Evolutionary conservation across 441 rosid genomes (phyloP).

Genomic region (Adansonia madagascariensis): DNA sequence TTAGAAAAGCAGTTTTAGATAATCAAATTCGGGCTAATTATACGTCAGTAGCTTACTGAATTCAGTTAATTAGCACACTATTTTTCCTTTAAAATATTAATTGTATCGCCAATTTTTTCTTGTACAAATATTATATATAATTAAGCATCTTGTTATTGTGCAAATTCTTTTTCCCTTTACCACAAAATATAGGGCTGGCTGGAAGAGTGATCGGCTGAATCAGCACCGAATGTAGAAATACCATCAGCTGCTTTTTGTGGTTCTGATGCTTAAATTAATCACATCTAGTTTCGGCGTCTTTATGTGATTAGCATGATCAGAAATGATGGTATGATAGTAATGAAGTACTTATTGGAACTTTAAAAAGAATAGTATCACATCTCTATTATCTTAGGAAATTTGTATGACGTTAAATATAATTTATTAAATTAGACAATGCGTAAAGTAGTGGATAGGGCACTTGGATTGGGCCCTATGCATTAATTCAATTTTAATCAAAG

Average conservation of each 20-base stretch:
- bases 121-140: too few species aligned
- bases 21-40: neutral
- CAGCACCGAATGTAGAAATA: neutral
- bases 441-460: conserved; percentile 42
- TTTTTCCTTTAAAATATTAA: neutral
- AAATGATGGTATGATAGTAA: neutral
- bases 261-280: conserved; percentile 11
- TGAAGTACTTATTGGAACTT: neutral
- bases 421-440: neutral
- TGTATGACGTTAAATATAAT: neutral
- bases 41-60: neutral
- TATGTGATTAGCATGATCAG: neutral
- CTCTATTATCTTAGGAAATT: neutral
- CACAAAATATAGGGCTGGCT: neutral
- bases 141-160: conserved; percentile 11
- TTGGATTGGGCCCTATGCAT: conserved; percentile 28
- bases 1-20: neutral
- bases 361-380: neutral
- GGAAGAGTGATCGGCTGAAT: conserved; percentile 10
- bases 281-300: neutral
- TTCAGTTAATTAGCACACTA: neutral
- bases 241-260: neutral
- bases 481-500: conserved; percentile 27
- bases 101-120: neutral
- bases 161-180: neutral